Base-by-base conservation (phyloP, 805 yeast species). In the Metschnikowia reukaufii region DNA sequence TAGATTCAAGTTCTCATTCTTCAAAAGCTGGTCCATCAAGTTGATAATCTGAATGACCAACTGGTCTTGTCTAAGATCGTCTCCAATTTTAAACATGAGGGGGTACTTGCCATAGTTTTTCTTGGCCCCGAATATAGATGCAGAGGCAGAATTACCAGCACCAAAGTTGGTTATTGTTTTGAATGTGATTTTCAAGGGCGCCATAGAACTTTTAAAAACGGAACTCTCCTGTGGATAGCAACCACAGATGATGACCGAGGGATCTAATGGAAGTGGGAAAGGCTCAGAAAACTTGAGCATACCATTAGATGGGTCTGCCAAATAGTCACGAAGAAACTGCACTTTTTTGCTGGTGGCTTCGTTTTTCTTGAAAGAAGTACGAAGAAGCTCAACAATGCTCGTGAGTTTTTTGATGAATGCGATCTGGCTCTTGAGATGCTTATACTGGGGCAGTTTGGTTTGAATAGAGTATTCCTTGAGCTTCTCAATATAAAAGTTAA, bases 21-120 rank as follows among this genome's bases (percentile, higher is more conserved):
- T 81, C 43, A 94, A 68, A 36, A 94, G 76, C 61, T 82, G 88
- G 62, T 94, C 96, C 96, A 94, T 94, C 49, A 94, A 70, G 47
- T 84, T 79, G 47, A 94, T 88, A 51, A 94, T 88, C 65, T 94
- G 99, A 41, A 90, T 86, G n/a, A 94, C 96, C 53, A 94, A 76
- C 65, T 94, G 99, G 70, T 94, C 99, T 65, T 94, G 99, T 49
- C 98, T 74, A 42, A 94, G 73, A 63, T 94, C 99, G 53, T 87
- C 99, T 12, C 99, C 99, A 42, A 87, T 86, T 65, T 94, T 94
- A 68, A 89, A 92, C 86, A 94, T 92, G 31, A 94, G 69, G 5
- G 95, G 82, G 63, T 89, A 94, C 44, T 67, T 71, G 3, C 74
- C 74, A 44, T 70, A 60, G 37, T 56, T 56, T 31, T 54, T 53